Percentiles rank a stretch among this genome's conserved stretches.
These are phyloP conservation scores for Boletus reticuloceps DNA, from an alignment of 768 basidiomycete genomes.

Conservation along the genomic window DNA sequence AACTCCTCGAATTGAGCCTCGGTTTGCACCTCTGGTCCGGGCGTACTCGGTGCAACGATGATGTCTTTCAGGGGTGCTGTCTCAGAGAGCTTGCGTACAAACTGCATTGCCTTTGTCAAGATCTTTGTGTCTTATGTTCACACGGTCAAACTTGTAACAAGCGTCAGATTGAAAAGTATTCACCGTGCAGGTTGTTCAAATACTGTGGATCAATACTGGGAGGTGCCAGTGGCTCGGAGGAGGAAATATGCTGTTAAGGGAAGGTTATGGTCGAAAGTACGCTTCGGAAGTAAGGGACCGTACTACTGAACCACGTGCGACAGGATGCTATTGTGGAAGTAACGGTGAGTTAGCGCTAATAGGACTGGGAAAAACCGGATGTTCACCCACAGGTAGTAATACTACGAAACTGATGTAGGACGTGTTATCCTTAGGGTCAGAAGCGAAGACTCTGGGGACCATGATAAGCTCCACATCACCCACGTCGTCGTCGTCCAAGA, in stretches of 20 bases:
- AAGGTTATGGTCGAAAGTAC: neutral
- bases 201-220: conserved; percentile 12
- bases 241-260: conserved; percentile 13
- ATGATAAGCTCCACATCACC: conserved; percentile 19
- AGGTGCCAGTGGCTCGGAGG: conserved; percentile 9
- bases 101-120: conserved; percentile 12
- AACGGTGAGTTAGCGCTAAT: neutral
- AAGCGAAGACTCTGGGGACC: conserved; percentile 14
- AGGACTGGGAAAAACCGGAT: neutral
- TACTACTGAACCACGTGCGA: conserved; percentile 19
- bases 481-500: neutral
- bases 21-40: conserved; percentile 19
- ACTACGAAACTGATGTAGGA: conserved; percentile 12
- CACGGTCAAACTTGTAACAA: neutral
- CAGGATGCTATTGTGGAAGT: conserved; percentile 8
- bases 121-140: conserved; percentile 11
- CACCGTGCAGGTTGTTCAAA: conserved; percentile 15
- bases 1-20: conserved; percentile 14
- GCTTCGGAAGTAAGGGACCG: neutral
- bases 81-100: conserved; percentile 13
- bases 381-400: conserved; percentile 9
- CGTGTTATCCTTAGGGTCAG: conserved; percentile 2
- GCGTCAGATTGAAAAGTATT: neutral
- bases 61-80: conserved; percentile 16
- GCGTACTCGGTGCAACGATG: conserved; percentile 17